Conservation (phyloP, 2,329 filamentous ascomycete genomes). For the Fusarium pilosicola region DNA sequence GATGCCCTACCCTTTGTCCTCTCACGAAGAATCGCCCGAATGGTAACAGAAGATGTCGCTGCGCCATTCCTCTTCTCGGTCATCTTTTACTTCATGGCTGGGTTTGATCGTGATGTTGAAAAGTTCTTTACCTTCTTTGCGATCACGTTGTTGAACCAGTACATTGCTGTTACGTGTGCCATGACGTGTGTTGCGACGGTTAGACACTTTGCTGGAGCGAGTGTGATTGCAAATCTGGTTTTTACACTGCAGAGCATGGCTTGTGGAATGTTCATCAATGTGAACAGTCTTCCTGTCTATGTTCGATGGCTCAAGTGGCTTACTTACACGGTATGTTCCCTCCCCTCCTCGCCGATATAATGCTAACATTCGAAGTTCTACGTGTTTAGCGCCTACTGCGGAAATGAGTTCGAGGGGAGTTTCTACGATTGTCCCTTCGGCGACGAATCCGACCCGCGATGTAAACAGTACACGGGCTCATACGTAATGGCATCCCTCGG, state of each 20-base stretch:
- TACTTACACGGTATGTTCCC: conserved; percentile 62
- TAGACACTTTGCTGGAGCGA: conserved; percentile 75
- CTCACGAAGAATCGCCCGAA: conserved; percentile 73
- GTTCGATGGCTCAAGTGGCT: conserved; percentile 81
- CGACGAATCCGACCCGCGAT: conserved; percentile 71
- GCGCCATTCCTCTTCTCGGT: conserved; percentile 76
- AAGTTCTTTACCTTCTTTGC: conserved; percentile 80
- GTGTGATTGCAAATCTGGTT: conserved; percentile 75
- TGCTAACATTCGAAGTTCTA: conserved; percentile 64
- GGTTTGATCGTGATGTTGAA: conserved; percentile 69
- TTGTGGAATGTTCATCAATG: conserved; percentile 81
- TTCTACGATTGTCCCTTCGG: conserved; percentile 79
- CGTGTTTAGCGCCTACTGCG: conserved; percentile 74
- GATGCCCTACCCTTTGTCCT: conserved; percentile 75
- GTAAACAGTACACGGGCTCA: conserved; percentile 73
- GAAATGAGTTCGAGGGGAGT: conserved; percentile 76
- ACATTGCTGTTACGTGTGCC: conserved; percentile 77
- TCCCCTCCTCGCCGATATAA: not conserved
- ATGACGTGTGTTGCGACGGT: conserved; percentile 73
- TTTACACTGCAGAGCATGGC: conserved; percentile 80
- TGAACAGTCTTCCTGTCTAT: conserved; percentile 77
- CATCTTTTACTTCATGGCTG: conserved; percentile 83
- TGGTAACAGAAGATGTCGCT: conserved; percentile 77
- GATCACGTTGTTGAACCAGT: conserved; percentile 75
- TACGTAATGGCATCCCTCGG: conserved; percentile 77